phyloP scores from a whole-genome alignment of 23 red algal species.

The Chondrus crispus region DNA sequence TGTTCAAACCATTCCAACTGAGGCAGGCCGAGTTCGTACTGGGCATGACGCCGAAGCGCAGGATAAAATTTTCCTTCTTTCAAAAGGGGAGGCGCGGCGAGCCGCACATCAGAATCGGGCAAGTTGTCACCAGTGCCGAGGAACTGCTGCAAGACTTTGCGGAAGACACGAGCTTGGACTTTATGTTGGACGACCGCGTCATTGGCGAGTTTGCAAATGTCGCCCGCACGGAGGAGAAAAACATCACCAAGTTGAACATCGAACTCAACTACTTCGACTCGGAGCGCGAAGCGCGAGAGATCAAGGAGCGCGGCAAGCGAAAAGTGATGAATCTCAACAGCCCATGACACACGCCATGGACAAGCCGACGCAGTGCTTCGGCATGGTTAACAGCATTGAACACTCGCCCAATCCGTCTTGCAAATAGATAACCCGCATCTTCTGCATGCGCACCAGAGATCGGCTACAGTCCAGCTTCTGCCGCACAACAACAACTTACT shows the following conservation, averaged over 20 bases:
- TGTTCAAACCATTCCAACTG: not conserved
- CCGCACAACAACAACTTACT: too few relatives aligned
- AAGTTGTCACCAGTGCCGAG: not conserved
- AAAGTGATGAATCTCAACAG: not conserved
- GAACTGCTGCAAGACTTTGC: slow-evolving; percentile 12
- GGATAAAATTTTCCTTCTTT: not conserved
- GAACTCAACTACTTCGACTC: slow-evolving; percentile 1
- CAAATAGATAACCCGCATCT: too few relatives aligned
- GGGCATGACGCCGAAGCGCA: not conserved
- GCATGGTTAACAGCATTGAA: too few relatives aligned
- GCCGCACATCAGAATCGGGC: not conserved
- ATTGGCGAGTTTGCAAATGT: not conserved
- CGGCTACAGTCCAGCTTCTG: too few relatives aligned
- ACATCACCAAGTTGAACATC: not conserved
- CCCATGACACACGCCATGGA: too few relatives aligned
- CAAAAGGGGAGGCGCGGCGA: not conserved
- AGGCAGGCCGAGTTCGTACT: not conserved
- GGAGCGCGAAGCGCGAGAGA: not conserved
- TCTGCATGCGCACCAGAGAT: too few relatives aligned
- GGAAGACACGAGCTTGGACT: not conserved
- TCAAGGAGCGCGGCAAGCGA: not conserved
- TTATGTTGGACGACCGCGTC: not conserved
- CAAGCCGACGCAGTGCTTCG: too few relatives aligned
- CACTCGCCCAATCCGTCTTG: too few relatives aligned
- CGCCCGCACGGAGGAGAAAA: not conserved